Conservation (phyloP, 495 filamentous ascomycete species). For the Pseudoneurospora amorphoporcata region DNA sequence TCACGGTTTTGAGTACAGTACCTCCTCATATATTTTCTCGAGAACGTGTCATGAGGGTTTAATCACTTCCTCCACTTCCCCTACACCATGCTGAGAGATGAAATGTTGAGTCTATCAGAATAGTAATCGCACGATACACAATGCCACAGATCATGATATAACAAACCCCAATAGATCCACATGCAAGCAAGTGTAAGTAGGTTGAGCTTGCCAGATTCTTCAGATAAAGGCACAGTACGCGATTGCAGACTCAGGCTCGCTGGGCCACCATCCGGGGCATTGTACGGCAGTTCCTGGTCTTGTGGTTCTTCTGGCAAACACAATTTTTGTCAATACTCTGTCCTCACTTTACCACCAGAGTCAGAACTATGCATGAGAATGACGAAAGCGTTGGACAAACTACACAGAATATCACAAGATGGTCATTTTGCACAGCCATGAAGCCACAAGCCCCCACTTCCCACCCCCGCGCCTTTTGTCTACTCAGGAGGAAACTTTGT, state of each 20-base stretch:
- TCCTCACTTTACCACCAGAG: neutral
- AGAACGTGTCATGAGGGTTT: too few species aligned
- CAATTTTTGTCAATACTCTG: neutral
- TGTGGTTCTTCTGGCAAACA: neutral
- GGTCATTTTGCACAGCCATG: neutral
- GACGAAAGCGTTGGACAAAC: neutral
- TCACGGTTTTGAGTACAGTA: neutral
- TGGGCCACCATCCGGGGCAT: neutral
- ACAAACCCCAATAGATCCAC: neutral
- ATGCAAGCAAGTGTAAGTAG: neutral
- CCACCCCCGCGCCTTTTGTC: neutral
- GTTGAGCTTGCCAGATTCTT: neutral
- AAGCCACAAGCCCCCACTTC: neutral
- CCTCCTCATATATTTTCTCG: neutral
- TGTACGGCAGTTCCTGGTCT: neutral
- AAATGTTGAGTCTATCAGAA: neutral
- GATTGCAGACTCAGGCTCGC: neutral
- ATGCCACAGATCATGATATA: neutral
- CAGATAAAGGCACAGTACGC: neutral
- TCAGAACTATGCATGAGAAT: neutral
- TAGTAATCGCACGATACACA: neutral
- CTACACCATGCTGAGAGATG: too few species aligned
- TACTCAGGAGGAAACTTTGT: neutral
- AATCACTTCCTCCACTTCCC: neutral
- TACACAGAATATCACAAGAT: neutral